Evolutionary conservation across 176 grass and related monocot species (phyloP).

Genomic region (Carex cristatella): DNA sequence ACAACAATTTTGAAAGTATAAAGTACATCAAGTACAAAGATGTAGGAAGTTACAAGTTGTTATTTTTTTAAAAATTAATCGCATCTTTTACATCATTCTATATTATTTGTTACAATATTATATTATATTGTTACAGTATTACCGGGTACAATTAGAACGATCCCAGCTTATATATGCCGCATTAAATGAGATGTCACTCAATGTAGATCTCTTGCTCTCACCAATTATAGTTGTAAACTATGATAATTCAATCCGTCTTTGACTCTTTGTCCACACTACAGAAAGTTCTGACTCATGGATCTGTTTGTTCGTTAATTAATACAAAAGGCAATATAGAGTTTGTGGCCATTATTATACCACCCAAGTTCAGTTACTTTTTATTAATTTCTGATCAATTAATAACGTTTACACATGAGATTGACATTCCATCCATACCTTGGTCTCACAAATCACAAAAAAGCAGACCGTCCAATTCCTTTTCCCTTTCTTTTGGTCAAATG

Average conservation of each 20-base stretch:
- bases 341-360: constrained; percentile 17
- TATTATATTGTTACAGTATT: too few species aligned
- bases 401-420: constrained; percentile 6
- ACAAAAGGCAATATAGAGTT: background rate
- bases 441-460: background rate
- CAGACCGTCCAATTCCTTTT: background rate
- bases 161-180: background rate
- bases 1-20: too few species aligned
- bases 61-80: too few species aligned
- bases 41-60: too few species aligned
- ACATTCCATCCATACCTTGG: background rate
- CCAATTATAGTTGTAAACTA: background rate
- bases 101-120: too few species aligned
- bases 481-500: background rate
- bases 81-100: too few species aligned
- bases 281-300: background rate
- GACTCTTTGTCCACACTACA: background rate
- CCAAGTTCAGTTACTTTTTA: constrained; percentile 1
- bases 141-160: too few species aligned
- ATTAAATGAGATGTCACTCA: background rate
- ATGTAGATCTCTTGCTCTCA: background rate
- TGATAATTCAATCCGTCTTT: background rate
- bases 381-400: background rate
- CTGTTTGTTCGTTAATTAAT: background rate
- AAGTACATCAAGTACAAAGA: too few species aligned